Evolutionary conservation across 768 basidiomycete genomes (phyloP), one percentile per base, ranked within the genome.

Genomic region (Psilocybe subaeruginosa): DNA sequence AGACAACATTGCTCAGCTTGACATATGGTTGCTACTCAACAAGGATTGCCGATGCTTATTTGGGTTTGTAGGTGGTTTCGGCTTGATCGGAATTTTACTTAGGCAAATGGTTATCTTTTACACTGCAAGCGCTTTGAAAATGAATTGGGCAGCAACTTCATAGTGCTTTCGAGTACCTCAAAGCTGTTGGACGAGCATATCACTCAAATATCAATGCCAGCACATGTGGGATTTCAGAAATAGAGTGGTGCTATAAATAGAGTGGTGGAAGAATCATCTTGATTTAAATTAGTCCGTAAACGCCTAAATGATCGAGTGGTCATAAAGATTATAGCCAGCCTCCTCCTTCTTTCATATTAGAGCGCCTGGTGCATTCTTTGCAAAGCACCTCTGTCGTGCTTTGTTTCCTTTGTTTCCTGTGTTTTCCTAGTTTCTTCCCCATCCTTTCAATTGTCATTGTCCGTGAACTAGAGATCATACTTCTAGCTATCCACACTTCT

Each of bases 61-160:
- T 67, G 66, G 66, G 41, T 48, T 45, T 67, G 66, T 67, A 31
- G 39, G 51, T 29, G 41, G 57, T 43, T 35, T 61, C 46, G 30
- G 7, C 29, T 6, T 43, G 41, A 43, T 43, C 41, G 6, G 14
- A 43, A 43, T 43, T 43, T 43, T 14, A 43, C 41, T 43, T 14
- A 39, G 37, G 37, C 41, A n/a, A 35, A 35, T 43, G n/a, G 14
- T 6, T 43, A 14, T 43, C 41, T 43, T 43, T 43, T 43, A 12
- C 41, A 12, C 17, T 30, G 54, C 43, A 48, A 48, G 37, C 14
- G 7, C 37, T 39, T 39, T 39, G 37, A 39, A 23, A 23, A 23
- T 23, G 23, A 23, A 23, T 23, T 23, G 37, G 37, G 37, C 37
- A 39, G 14, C 3, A 39, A 8, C 37, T 39, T 39, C 8, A 8